Evolutionary conservation across 2,329 filamentous ascomycete genomes (phyloP).

Genomic region (Tolypocladium ophioglossoides): DNA sequence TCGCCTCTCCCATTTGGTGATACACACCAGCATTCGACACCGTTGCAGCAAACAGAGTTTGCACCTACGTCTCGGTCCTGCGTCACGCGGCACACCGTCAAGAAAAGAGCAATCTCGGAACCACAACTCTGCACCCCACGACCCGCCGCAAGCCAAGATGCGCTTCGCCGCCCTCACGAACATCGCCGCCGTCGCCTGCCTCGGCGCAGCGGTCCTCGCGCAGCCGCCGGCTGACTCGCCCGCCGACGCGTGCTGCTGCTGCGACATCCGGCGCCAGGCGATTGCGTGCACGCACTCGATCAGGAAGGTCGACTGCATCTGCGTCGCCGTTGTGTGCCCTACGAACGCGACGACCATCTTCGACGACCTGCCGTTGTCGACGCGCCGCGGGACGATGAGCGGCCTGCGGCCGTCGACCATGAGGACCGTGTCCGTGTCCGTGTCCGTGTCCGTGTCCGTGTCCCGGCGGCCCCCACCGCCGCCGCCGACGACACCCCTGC

Average conservation of each 20-base stretch:
- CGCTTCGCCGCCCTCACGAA: slow-evolving; percentile 10
- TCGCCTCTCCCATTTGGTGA: not conserved
- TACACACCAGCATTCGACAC: not conserved
- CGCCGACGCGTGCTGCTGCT: slow-evolving; percentile 22
- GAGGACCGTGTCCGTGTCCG: not conserved
- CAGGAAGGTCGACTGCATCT: slow-evolving; percentile 14
- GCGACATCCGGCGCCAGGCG: slow-evolving; percentile 12
- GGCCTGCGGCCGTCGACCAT: not conserved
- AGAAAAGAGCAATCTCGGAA: not conserved
- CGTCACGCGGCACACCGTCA: not conserved
- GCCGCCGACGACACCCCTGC: not conserved
- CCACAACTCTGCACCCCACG: not conserved
- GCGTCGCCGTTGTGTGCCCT: slow-evolving; percentile 14
- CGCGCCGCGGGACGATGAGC: not conserved
- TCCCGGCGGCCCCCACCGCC: not conserved
- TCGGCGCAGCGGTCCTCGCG: slow-evolving; percentile 1
- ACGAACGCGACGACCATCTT: slow-evolving; percentile 8
- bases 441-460: not conserved
- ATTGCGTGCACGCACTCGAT: slow-evolving; percentile 14
- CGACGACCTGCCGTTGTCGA: not conserved
- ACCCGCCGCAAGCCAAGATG: slow-evolving; percentile 7
- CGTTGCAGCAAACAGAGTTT: not conserved
- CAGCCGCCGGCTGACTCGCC: slow-evolving; percentile 1
- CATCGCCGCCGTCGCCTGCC: slow-evolving; percentile 3
- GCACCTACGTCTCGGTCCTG: not conserved